Evolutionary conservation across 2,329 filamentous ascomycete species (phyloP).

Genomic region (Fusarium ambrosium): DNA sequence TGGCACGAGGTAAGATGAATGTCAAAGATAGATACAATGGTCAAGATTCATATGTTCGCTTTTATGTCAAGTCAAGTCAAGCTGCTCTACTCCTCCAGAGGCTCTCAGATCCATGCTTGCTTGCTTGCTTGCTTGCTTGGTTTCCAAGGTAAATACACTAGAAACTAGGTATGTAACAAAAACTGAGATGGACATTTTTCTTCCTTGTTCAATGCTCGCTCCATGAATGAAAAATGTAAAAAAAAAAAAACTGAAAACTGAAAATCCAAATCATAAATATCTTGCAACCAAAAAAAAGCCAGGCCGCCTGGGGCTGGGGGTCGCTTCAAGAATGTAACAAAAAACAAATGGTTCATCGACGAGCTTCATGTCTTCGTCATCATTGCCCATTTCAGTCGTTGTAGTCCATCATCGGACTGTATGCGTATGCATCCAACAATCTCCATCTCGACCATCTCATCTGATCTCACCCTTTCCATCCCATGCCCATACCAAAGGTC

Average conservation of each 20-base stretch:
- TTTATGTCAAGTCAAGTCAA: not conserved
- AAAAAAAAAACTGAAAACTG: not conserved
- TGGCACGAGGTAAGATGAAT: constrained; percentile 13
- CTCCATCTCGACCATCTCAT: constrained; percentile 23
- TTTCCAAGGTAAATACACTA: not conserved
- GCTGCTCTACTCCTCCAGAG: not conserved
- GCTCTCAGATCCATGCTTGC: not conserved
- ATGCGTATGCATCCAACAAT: constrained; percentile 33
- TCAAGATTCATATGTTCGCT: not conserved
- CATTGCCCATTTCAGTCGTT: constrained; percentile 46
- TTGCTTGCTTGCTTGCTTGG: not conserved
- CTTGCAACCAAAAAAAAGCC: constrained; percentile 37
- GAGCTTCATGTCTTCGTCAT: constrained; percentile 46
- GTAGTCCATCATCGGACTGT: constrained; percentile 30
- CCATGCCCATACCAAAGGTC: constrained; percentile 14
- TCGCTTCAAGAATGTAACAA: constrained; percentile 41
- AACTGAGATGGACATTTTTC: constrained; percentile 22
- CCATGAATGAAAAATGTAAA: constrained; percentile 17
- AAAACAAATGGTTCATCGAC: constrained; percentile 45
- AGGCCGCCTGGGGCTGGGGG: constrained; percentile 44
- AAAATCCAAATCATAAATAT: constrained; percentile 33
- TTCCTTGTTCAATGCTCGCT: constrained; percentile 34
- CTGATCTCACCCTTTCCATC: constrained; percentile 5
- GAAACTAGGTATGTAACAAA: not conserved
- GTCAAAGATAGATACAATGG: not conserved